Conservation (phyloP, 257 asterid species). For the Nicotiana undulata region DNA sequence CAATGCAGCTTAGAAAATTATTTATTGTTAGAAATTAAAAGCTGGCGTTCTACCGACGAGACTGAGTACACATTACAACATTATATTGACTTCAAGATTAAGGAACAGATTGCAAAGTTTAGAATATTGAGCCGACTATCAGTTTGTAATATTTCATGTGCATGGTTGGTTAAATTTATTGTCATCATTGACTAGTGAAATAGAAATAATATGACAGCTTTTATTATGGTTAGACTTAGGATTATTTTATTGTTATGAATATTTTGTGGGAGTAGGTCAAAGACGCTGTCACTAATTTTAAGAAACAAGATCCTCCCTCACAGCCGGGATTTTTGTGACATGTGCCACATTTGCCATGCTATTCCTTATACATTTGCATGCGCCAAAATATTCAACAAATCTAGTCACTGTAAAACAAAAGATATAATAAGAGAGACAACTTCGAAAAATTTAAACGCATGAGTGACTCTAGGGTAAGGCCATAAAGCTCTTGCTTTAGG, state of each 20-base stretch:
- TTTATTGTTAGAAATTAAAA: background rate
- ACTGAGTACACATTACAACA: conserved; percentile 6
- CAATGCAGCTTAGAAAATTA: background rate
- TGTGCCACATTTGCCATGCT: background rate
- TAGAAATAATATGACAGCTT: background rate
- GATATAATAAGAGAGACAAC: background rate
- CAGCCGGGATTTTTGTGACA: conserved; percentile 13
- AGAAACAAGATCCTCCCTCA: conserved; percentile 26
- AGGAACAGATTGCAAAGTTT: background rate
- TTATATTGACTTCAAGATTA: background rate
- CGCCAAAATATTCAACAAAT: background rate
- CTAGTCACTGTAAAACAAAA: background rate
- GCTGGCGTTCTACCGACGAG: background rate
- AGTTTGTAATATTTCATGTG: background rate
- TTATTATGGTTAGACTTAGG: background rate
- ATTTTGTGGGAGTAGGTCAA: background rate
- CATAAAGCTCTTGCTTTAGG: too few species aligned
- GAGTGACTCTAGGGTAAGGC: too few species aligned
- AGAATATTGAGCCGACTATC: background rate
- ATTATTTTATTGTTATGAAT: background rate
- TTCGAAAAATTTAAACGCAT: background rate
- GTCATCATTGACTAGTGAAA: background rate
- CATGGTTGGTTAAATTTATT: background rate
- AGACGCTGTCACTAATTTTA: background rate
- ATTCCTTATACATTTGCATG: background rate